Evolutionary conservation across 805 yeast species (phyloP).

Genomic region (Candida wancherniae): DNA sequence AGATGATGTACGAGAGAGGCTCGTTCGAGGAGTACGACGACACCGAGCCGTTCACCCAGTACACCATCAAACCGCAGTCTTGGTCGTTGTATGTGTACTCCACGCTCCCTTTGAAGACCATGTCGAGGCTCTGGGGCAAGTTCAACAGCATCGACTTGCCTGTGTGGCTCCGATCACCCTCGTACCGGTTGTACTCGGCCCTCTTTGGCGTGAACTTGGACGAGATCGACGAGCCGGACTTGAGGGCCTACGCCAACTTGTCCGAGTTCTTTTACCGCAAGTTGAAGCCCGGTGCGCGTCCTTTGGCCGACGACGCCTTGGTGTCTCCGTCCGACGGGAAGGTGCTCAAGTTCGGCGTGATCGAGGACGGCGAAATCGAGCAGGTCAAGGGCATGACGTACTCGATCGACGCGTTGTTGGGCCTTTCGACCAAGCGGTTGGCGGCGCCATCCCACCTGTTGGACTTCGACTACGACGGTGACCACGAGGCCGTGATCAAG

Average conservation of each 20-base stretch:
- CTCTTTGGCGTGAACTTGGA: constrained; percentile 84
- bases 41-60: constrained; percentile 26
- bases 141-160: constrained; percentile 82
- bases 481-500: constrained; percentile 40
- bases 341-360: constrained; percentile 76
- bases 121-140: constrained; percentile 93
- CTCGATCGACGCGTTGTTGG: constrained; percentile 81
- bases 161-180: constrained; percentile 78
- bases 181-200: constrained; percentile 71
- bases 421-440: constrained; percentile 45
- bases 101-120: constrained; percentile 83
- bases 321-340: constrained; percentile 94
- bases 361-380: constrained; percentile 82
- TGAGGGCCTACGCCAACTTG: constrained; percentile 69
- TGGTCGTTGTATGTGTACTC: constrained; percentile 90
- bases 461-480: constrained; percentile 38
- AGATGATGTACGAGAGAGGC: constrained; percentile 34
- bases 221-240: constrained; percentile 82
- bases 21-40: constrained; percentile 26
- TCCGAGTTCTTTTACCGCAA: constrained; percentile 89
- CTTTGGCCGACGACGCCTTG: constrained; percentile 59
- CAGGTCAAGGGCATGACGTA: constrained; percentile 97
- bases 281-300: constrained; percentile 73
- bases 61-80: constrained; percentile 59
- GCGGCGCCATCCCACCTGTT: constrained; percentile 55